Conservation (phyloP, 495 filamentous ascomycete species). For the Elaphomyces granulatus region DNA sequence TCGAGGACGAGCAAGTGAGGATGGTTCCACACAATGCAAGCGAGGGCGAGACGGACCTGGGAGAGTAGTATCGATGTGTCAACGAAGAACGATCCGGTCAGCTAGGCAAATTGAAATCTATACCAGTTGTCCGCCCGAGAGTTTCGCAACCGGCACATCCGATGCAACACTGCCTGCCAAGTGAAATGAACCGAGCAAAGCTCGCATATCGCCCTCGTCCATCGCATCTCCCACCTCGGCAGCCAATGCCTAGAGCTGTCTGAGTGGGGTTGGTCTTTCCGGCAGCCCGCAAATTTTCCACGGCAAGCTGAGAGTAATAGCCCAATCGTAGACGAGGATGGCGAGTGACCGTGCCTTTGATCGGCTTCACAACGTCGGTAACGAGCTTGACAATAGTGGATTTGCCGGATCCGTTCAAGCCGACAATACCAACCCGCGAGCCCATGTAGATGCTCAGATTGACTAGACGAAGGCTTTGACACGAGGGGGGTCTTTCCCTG, state of each 20-base stretch:
- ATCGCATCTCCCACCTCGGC: too few relatives aligned
- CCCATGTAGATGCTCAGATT: too few relatives aligned
- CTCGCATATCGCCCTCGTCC: conserved; percentile 49
- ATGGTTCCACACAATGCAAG: conserved; percentile 46
- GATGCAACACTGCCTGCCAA: conserved; percentile 50
- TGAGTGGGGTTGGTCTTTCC: too few relatives aligned
- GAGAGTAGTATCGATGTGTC: background rate
- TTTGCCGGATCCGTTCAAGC: conserved; percentile 95
- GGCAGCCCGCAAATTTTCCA: too few relatives aligned
- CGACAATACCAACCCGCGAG: conserved; percentile 92
- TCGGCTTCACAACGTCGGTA: conserved; percentile 88
- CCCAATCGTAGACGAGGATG: conserved; percentile 98
- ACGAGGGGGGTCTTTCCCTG: too few relatives aligned
- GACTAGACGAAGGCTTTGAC: too few relatives aligned
- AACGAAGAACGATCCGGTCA: background rate
- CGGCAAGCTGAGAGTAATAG: conserved; percentile 98
- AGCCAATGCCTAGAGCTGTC: too few relatives aligned
- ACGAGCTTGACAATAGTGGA: conserved; percentile 95
- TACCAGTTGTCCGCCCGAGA: conserved; percentile 62
- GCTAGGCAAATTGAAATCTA: too few relatives aligned
- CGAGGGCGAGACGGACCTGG: conserved; percentile 60
- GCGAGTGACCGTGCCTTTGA: conserved; percentile 83
- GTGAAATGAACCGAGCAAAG: conserved; percentile 47
- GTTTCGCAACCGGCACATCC: conserved; percentile 49
- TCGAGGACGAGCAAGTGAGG: conserved; percentile 69